Base-by-base conservation (phyloP, 176 grass and related monocot genomes). In the Avena atlantica region DNA sequence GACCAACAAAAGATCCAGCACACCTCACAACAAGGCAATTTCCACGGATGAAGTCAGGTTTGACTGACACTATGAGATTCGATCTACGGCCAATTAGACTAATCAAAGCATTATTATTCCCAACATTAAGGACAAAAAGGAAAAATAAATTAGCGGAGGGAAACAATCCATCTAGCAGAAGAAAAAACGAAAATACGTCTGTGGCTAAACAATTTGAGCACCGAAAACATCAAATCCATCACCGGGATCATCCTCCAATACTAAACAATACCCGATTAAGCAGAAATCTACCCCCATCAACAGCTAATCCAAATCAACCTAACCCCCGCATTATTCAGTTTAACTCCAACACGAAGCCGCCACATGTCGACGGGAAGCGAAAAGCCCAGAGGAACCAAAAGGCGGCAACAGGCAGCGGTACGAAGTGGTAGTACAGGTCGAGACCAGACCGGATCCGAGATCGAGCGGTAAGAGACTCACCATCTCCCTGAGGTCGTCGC, bases 401-500 rank as follows among this genome's bases (percentile, higher is more conserved):
- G 40, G 40, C 40, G 37, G 45, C 11, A 83, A 16, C 37, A 45
- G 12, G 3, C 9, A 52, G 3, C 10, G 16, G 78, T 57, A 9
- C 45, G 45, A 48, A 14, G 34, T n/a, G 65, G 14, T 66, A 60
- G 37, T 20, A 65, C 9, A 47, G 2, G 44, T 20, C 20, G 19
- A 8, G 11, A 85, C 27, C 9, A n/a, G 84, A 90, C 77, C 72
- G 84, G 70, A 44, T 2, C 21, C 31, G 71, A 73, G 53, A 90
- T 73, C 64, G 15, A 12, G 21, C 48, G 31, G 42, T 7, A 8
- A 31, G 75, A 1, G 8, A 27, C 8, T 34, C 83, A 93, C 91
- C 88, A 90, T 78, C 65, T 93, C 92, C 78, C 61, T 88, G 78
- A 93, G 57, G 37, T 93, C 92, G 48, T 93, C 88, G 29, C 92